Percentiles rank a stretch among this genome's conserved stretches.
These are phyloP conservation scores for Candida maris DNA, from an alignment of 805 yeast genomes.

Conservation along the genomic window DNA sequence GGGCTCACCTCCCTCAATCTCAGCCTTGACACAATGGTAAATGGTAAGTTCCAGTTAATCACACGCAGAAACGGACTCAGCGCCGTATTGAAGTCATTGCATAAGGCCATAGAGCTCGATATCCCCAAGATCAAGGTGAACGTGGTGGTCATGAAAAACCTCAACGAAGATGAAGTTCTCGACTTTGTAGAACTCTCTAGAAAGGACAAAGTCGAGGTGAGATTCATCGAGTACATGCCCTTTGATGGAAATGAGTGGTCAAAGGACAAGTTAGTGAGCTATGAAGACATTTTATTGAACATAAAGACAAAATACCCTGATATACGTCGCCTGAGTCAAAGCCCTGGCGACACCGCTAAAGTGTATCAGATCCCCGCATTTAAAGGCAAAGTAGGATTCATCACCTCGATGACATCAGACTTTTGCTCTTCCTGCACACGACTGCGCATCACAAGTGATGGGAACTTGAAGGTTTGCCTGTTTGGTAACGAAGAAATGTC, in stretches of 20 bases:
- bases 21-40: conserved; percentile 47
- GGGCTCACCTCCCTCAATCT: conserved; percentile 49
- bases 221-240: conserved; percentile 59
- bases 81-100: conserved; percentile 42
- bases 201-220: conserved; percentile 40
- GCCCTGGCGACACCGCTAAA: conserved; percentile 49
- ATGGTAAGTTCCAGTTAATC: conserved; percentile 46
- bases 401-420: conserved; percentile 53
- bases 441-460: conserved; percentile 49
- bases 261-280: conserved; percentile 40
- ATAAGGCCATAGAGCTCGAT: conserved; percentile 41
- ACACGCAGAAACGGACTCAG: conserved; percentile 49
- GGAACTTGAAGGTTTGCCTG: conserved; percentile 51
- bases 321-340: conserved; percentile 20
- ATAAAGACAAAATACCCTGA: conserved; percentile 32
- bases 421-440: conserved; percentile 53
- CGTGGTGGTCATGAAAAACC: conserved; percentile 45
- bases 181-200: conserved; percentile 43
- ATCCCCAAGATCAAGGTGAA: conserved; percentile 46
- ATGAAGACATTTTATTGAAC: conserved; percentile 38
- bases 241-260: conserved; percentile 55
- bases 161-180: conserved; percentile 49
- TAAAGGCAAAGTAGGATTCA: conserved; percentile 46
- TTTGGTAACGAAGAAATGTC: conserved; percentile 52
- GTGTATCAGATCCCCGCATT: conserved; percentile 41